Base-by-base conservation (phyloP, 352 stramenopile species). In the Thraustochytrium sp. region DNA sequence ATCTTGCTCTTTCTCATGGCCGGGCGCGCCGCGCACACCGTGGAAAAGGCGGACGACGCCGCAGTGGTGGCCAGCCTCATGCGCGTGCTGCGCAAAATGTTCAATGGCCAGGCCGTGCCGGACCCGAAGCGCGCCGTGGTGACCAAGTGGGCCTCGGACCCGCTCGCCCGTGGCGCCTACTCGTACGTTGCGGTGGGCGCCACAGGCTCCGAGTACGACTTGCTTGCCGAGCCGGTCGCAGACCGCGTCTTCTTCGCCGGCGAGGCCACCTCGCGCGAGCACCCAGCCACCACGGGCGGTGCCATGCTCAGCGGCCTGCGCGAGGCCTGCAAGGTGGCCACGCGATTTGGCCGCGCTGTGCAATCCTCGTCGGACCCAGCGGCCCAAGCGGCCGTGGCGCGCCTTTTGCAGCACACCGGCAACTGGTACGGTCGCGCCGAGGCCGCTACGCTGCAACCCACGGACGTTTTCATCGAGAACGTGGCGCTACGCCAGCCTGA, bases 241-340 rank as follows among this genome's bases (percentile, higher is more conserved):
- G 87, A 82, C 9, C 87, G 87, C 23, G 82, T 93, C 63, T 78
- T 91, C 42, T 93, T 93, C 46, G 89, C 89, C 0, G 90, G 90
- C 13, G 90, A 93, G 55, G 90, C 89, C 18, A 93, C 89, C 9
- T 88, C 88, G 54, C 89, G 92, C 84, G 88, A 90, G 62, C 92
- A 92, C 74, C 90, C 92, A 63, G 89, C 89, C 2, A 89, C 89
- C 2, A 85, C 92, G 18, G 89, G 92, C 53, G 90, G 89, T 4
- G 90, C 90, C 29, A 91, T 92, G 54, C 75, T 92, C 21, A 92
- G 89, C 13, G 89, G 88, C n/a, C n/a, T 82, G 9, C 73, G 76
- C n/a, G 82, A 86, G 63, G 73, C 82, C 4, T 73, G 74, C 38
- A 83, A 83, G 74, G n/a, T 83, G 31, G 68, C 68, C 13, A 55